Evolutionary conservation across 441 rosid genomes (phyloP), one percentile per base, ranked within the genome.

Genomic region (Metrosideros polymorpha): DNA sequence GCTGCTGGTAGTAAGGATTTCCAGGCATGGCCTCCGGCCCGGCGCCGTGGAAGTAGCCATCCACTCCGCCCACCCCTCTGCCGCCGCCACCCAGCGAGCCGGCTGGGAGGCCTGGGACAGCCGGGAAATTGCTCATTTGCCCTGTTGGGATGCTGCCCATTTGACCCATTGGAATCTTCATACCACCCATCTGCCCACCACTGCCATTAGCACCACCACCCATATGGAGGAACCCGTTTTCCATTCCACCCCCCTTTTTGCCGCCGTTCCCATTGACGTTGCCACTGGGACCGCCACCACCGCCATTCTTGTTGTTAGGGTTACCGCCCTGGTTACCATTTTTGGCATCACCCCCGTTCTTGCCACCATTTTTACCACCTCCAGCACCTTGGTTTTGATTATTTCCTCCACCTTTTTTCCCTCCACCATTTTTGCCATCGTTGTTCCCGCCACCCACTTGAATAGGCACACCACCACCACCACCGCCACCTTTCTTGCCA

Each of bases 71-170:
- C n/a, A 27, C 84, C 49, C 82, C 47, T 13, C 84, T 18, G 14
- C 84, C 61, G 3, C 47, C 43, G 0, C 57, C 84, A 0, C 61
- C 61, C 61, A 83, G 55, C 10, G 84, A 83, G 12, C 79, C 90
- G 10, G 57, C 90, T 0, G 98, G 96, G 39, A 95, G 92, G 47
- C 98, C 98, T 88, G 93, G 98, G 53, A 94, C 96, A 4, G 98
- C 95, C 4, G 94, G 92, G 85, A 93, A 82, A 27, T 83, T 92
- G 27, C 93, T 93, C 93, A 91, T 32, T 83, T 47, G 82, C 82
- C 77, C 85, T 15, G 61, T 83, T 15, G 59, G 84, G 42, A 83
- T 29, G 86, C 39, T 29, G 39, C 56, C 82, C 76, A 63, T 89
- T 12, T 87, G 89, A 83, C 91, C 88, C 91, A 89, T 87, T n/a